Base-by-base conservation (phyloP, 106 monocot species). In the Allium sativum region DNA sequence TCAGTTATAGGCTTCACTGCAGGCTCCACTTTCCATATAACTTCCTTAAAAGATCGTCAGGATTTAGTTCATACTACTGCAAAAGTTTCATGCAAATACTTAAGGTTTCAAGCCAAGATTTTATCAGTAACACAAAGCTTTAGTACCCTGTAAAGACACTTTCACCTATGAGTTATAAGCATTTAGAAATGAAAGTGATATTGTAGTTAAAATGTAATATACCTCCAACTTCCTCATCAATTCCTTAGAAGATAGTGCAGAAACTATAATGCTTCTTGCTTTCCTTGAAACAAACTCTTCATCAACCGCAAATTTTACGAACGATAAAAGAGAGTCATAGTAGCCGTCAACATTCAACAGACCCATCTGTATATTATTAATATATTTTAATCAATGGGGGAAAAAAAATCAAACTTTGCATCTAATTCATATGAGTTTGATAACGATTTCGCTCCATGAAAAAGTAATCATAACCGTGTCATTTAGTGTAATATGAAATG, bases 321-420 rank as follows among this genome's bases (percentile, higher is more conserved):
- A 80, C 10, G 80, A 71, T 6, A 80, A 55, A 0, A 80, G 46
- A 0, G 71, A 80, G 20, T 80, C 48, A 48, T 80, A 80, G 31
- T 66, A 80, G 13, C 80, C 80, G 64, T 80, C 70, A 12, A 80
- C 80, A 52, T 80, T 80, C 56, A 80, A 46, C 16, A 75, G 71
- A 42, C 80, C 80, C 46, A 80, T 75, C 79, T 79, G 70, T n/a
- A n/a, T n/a, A n/a, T n/a, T n/a, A 9, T 41, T n/a, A n/a, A n/a
- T n/a, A n/a, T n/a, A n/a, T n/a, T n/a, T n/a, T n/a, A n/a, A n/a
- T n/a, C n/a, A n/a, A n/a, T n/a, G n/a, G n/a, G n/a, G n/a, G n/a
- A n/a, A n/a, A n/a, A 47, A 14, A 52, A 57, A 7, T 40, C 8
- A 40, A 6, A 31, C 3, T 53, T 53, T 16, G 13, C 53, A n/a